Conservation (phyloP, 495 filamentous ascomycete species). For the Thozetella sp. region DNA sequence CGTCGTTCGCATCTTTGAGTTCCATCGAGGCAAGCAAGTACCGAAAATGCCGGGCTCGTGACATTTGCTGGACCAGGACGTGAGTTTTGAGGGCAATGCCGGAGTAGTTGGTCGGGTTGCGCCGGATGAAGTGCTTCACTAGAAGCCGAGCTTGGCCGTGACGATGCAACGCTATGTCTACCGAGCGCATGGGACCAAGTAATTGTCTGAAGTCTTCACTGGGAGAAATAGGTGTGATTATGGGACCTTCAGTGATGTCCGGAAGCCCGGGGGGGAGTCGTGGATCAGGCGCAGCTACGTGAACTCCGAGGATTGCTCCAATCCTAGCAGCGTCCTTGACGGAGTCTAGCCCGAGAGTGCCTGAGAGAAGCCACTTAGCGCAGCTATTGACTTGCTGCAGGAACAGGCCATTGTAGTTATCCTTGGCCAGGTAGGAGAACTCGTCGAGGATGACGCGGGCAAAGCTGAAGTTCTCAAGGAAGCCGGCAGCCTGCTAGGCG, state of each 20-base stretch:
- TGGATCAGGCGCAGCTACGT: constrained; percentile 36
- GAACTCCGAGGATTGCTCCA: constrained; percentile 53
- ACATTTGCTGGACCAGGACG: neutral
- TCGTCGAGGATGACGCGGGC: constrained; percentile 70
- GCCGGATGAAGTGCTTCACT: constrained; percentile 25
- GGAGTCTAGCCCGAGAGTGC: constrained; percentile 60
- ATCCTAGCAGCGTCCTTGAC: constrained; percentile 63
- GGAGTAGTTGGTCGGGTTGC: constrained; percentile 26
- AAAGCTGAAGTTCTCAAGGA: constrained; percentile 63
- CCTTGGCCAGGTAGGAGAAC: constrained; percentile 55
- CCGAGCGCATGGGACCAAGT: constrained; percentile 22
- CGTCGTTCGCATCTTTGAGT: neutral
- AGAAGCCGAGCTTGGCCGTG: constrained; percentile 27
- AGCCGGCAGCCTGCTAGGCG: neutral
- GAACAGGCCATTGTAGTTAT: constrained; percentile 27
- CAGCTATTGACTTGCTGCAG: constrained; percentile 40
- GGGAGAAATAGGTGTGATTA: constrained; percentile 19
- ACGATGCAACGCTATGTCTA: constrained; percentile 25
- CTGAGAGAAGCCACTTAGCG: constrained; percentile 69
- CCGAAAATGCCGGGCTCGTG: neutral
- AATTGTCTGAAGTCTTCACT: constrained; percentile 29
- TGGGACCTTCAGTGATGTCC: constrained; percentile 24
- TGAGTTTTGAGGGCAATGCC: constrained; percentile 4
- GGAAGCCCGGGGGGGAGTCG: constrained; percentile 33
- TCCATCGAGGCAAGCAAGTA: neutral